Evolutionary conservation across 1,284 basidiomycete genomes (phyloP), one percentile per base, ranked within the genome.

Genomic region (Tylopilus orsonianus): DNA sequence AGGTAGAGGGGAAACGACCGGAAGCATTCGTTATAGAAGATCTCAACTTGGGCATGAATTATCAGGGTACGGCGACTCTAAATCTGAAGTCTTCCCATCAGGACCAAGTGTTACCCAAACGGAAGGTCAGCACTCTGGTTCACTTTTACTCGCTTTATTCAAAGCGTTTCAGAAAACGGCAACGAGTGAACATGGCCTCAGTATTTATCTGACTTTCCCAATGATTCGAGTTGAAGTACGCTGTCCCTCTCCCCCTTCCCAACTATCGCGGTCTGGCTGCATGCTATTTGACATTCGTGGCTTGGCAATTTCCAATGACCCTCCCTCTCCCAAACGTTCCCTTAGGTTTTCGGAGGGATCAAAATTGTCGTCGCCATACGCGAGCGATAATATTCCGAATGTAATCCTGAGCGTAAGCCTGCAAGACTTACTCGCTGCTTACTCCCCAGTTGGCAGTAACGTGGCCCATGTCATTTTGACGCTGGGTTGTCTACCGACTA

Each of bases 241-340:
- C 47, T 80, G 76, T 52, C 77, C 80, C 12, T 71, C 83, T 43
- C 78, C 76, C 14, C 60, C 66, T 23, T 56, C 59, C 2, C 57
- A 54, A 26, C 36, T 57, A 12, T 68, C 70, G 16, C 78, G 86
- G 13, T 87, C 87, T n/a, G 87, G 88, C 8, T 75, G 78, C 16
- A 44, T 88, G 4, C 64, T 87, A 6, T n/a, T 87, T 27, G 87
- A 90, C 60, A 48, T 88, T 0, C 79, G 84, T 58, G 70, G 74
- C 40, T 56, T 86, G n/a, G 62, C 57, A 8, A 45, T 85, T 3
- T 69, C 60, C 34, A 71, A 69, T 26, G 66, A 68, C 13, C 57
- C 62, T 6, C 48, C 56, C 9, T 49, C 63, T 12, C 44, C 56
- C 49, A 62, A 34, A 58, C 53, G 66, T 7, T 58, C 60, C 14